Conservation (phyloP, 2,329 filamentous ascomycete species). For the Colletotrichum horii region DNA sequence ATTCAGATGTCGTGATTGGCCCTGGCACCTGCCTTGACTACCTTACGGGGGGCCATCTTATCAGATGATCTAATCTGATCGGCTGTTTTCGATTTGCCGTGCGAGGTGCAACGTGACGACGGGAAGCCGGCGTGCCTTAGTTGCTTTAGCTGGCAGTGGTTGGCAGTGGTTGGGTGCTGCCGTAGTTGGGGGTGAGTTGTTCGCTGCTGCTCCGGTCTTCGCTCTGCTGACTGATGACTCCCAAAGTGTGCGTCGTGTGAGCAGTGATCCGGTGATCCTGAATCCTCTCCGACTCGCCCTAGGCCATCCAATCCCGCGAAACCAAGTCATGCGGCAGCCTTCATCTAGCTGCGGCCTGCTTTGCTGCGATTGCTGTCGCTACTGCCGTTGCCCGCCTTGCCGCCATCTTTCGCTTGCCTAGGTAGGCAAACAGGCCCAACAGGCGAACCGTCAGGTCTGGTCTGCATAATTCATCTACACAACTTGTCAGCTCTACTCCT, state of each 20-base stretch:
- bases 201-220: background rate
- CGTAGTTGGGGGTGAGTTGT: background rate
- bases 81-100: background rate
- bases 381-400: background rate
- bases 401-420: background rate
- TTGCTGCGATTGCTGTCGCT: background rate
- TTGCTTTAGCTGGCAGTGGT: background rate
- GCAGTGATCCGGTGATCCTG: background rate
- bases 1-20: background rate
- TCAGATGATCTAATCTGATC: conserved; percentile 23
- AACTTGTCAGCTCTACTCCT: background rate
- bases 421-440: background rate
- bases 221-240: background rate
- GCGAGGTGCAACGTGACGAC: background rate
- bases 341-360: background rate
- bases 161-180: background rate
- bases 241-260: background rate
- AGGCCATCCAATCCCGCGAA: background rate
- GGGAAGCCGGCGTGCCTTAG: background rate
- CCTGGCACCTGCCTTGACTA: background rate
- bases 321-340: background rate
- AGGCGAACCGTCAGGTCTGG: background rate
- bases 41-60: conserved; percentile 1
- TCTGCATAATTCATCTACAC: background rate
- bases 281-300: background rate